A percentile compares a stretch with the other conserved stretches of the same genome.
Evolutionary conservation across 208 protist species (phyloP).

Genomic region (Herpetomonas muscarum): DNA sequence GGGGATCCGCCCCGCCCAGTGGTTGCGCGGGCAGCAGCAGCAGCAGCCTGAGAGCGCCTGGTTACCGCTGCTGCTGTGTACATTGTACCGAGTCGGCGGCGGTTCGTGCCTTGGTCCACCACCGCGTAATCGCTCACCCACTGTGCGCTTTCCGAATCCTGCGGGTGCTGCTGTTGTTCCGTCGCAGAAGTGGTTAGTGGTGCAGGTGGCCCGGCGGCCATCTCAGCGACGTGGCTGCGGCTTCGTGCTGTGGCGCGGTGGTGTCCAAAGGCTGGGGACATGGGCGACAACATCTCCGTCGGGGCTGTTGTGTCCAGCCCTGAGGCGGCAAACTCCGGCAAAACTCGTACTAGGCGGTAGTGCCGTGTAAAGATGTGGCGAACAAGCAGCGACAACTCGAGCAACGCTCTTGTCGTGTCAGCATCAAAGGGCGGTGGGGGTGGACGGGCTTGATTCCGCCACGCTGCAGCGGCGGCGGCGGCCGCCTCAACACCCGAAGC

Average conservation of each 20-base stretch:
- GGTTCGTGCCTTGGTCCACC: not conserved
- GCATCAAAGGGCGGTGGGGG: constrained; percentile 5
- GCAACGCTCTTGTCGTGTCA: constrained; percentile 17
- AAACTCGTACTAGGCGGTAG: constrained; percentile 5
- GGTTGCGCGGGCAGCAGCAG: not conserved
- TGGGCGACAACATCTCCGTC: not conserved
- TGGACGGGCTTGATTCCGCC: not conserved
- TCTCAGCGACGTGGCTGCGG: no score
- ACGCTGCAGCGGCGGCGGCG: not conserved
- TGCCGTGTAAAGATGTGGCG: constrained; percentile 13
- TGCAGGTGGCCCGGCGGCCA: no score
- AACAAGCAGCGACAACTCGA: constrained; percentile 27
- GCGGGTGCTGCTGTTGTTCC: no score
- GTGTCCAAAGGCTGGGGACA: no score
- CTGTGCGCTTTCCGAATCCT: no score
- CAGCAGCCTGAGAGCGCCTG: not conserved
- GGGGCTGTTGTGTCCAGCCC: not conserved
- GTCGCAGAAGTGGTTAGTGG: no score
- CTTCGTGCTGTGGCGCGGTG: no score
- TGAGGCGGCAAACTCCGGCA: not conserved
- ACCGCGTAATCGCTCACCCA: not conserved
- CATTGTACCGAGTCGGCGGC: not conserved
- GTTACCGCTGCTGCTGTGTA: not conserved
- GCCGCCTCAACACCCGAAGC: not conserved
- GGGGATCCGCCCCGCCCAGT: no score